Base-by-base conservation (phyloP, 2,329 filamentous ascomycete species). In the Cladosporium sp. region DNA sequence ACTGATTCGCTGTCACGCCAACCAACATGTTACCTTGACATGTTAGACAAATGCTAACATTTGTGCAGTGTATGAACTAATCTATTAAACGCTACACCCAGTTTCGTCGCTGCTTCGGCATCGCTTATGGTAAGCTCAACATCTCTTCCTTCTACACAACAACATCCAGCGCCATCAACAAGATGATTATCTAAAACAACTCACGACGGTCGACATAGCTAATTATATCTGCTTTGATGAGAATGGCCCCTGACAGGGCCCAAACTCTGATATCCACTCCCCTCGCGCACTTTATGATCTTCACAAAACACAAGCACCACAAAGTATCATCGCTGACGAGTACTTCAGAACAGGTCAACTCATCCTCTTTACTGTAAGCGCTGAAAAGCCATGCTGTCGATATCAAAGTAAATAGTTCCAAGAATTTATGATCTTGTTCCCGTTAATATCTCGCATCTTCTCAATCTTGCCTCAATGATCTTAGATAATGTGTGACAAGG, bases 171-270 rank as follows among this genome's bases (percentile, higher is more conserved):
- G 51, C 38, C 38, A 47, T 55, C 73, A 65, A 57, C 41, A 77
- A 74, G 76, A 78, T 78, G 74, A 78, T 68, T 68, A 68, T 65
- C 71, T 69, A 72, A 70, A 71, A 58, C 55, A 73, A 76, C 72
- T 78, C 77, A 78, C 77, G 77, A 78, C 77, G 77, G 77, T 78
- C 77, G 74, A 77, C 77, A 76, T 78, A 78, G 76, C 75, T 47
- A 47, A 47, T 47, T 47, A 47, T 47, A 47, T 72, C 68, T 73
- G 75, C 75, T 73, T 76, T 78, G 77, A 77, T 77, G 77, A 78
- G 71, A 78, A 62, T 73, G 71, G 75, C 72, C 73, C 70, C 69
- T 78, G 76, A 78, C 76, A 72, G 68, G 76, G 74, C 75, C 63
- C 32, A 28, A 32, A 65, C 55, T 60, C 55, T 65, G 57, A 60